Evolutionary conservation across 108 stramenopile genomes (phyloP), one percentile per base, ranked within the genome.

Genomic region (Discostella stelligeroides): DNA sequence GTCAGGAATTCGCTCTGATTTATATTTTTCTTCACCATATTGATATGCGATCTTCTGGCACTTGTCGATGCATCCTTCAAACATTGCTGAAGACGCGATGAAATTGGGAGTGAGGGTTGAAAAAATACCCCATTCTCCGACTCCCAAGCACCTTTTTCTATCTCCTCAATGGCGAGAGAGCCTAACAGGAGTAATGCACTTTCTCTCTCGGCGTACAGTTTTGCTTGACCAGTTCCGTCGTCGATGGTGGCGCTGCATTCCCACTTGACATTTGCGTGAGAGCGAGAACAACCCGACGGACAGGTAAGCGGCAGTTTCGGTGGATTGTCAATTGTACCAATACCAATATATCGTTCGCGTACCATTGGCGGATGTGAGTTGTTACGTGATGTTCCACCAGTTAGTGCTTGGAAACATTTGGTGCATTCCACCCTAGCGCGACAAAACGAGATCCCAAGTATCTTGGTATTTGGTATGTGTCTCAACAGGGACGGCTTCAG

Each of bases 171-270:
- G 29, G 68, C 71, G 24, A 66, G 45, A 49, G 43, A 34, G 39
- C 86, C 85, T 23, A 92, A 63, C 17, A 92, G 66, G 13, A 84
- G 58, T 55, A 89, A 41, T 1, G 94, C 91, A 11, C 80, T 81
- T 42, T 95, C 91, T 55, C 91, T 83, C 57, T 95, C 91, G n/a
- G 91, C 89, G 45, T 84, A 89, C 18, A 95, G 38, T 46, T 88
- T 92, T 41, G 88, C 88, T 71, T 91, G 91, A 20, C 91, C 94
- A 43, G 91, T 92, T 7, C 89, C 88, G 64, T 95, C 94, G 62
- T 95, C 91, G 24, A 92, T 57, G 43, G 88, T 63, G 7, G 86
- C 89, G 61, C 87, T 92, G 74, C 91, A 92, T 69, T 95, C 91
- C 94, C 94, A 95, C 62, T 85, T 83, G 18, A 95, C 66, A 54